phyloP scores from a whole-genome alignment of 1,139 yeast species.

The Suhomyces yuchorum region DNA sequence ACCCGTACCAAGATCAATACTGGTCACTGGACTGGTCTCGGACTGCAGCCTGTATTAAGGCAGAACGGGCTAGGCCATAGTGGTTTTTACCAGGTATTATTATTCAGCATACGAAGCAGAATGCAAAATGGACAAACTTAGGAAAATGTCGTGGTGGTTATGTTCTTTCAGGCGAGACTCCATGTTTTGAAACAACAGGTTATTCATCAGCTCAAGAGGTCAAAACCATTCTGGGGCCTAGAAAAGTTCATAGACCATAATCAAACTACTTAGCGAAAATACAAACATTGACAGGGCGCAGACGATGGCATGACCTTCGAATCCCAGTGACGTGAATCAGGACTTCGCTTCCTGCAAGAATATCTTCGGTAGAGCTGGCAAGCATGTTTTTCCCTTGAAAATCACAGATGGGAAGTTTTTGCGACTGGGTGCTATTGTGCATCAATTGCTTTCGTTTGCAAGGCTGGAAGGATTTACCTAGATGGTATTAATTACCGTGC shows the following conservation, averaged over 20 bases:
- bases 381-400: background rate
- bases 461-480: background rate
- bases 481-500: background rate
- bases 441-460: background rate
- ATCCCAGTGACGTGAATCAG: background rate
- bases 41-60: slow-evolving; percentile 29
- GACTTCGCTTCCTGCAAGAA: background rate
- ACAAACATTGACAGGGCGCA: background rate
- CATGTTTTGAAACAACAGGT: background rate
- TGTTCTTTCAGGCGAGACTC: background rate
- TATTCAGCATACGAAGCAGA: background rate
- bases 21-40: slow-evolving; percentile 54
- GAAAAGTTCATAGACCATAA: background rate
- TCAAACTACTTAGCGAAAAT: background rate
- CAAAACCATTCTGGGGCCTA: background rate
- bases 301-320: background rate
- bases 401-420: background rate
- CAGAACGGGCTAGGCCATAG: slow-evolving; percentile 4
- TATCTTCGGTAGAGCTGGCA: background rate
- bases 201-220: background rate
- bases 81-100: too few relatives aligned
- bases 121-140: background rate
- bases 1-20: slow-evolving; percentile 49
- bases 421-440: background rate
- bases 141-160: background rate